Base-by-base conservation (phyloP, 805 yeast species). In the Candida argentea region DNA sequence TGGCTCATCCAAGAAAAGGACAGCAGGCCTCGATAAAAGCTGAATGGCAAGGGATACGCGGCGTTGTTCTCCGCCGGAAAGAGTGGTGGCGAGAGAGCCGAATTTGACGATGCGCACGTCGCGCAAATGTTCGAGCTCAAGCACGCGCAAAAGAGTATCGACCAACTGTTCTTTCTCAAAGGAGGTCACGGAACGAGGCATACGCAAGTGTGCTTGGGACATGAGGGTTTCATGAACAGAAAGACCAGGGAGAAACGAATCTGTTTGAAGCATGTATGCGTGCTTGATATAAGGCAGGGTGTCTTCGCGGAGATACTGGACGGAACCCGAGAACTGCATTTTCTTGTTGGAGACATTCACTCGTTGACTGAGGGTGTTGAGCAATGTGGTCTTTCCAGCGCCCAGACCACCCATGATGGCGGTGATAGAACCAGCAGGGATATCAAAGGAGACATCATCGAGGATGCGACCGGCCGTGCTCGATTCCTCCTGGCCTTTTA, bases 341-440 rank as follows among this genome's bases (percentile, higher is more conserved):
- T 60, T 61, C 17, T 58, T 50, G 8, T 65, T 55, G 6, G 56
- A 47, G 0, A 61, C 39, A 28, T 49, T 58, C 12, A 67, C 57
- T 37, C 79, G 50, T 25, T 71, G 66, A 0, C 84, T 74, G 26
- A 79, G 47, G 0, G 73, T 71, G 44, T 84, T 84, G 14, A 84
- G 55, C 24, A 84, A 48, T 0, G 94, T 81, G 0, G 94, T 84
- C 44, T 85, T 84, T 3, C 94, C 94, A 3, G 85, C 73, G 0
- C 94, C 94, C 1, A 87, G 78, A 0, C 94, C 89, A 3, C 94
- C 95, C 58, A 85, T 67, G 6, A 84, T 79, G 5, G 93, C 93
- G 51, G 84, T 64, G 21, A 85, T 51, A 6, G 77, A 59, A 11
- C 83, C 81, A 9, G 69, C 48, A 0, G 71, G 67, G 7, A 81